Percentiles rank a stretch among this genome's conserved stretches.
Conservation (phyloP, 2,329 filamentous ascomycete genomes). For the Lasiodiplodia sp. region DNA sequence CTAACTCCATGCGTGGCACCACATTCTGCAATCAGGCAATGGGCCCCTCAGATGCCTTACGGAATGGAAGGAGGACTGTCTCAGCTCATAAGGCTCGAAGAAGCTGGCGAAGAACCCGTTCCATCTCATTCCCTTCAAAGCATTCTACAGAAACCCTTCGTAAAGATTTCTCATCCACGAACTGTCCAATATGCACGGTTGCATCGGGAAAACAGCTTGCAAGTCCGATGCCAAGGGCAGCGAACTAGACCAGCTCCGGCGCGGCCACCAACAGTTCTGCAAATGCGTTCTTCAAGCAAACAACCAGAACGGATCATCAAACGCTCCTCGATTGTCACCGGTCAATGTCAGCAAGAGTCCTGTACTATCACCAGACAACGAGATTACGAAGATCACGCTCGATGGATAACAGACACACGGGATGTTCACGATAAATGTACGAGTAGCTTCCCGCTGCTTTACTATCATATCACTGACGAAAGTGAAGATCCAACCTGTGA, state of each 20-base stretch:
- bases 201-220: background rate
- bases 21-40: too few relatives aligned
- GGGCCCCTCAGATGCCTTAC: too few relatives aligned
- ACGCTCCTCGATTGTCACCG: background rate
- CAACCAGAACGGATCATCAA: background rate
- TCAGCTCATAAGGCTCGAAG: too few relatives aligned
- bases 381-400: background rate
- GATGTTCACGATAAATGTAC: too few relatives aligned
- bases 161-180: background rate
- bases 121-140: background rate
- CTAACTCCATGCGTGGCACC: too few relatives aligned
- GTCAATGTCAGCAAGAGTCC: background rate
- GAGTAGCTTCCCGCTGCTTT: too few relatives aligned
- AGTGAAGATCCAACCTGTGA: too few relatives aligned
- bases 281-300: background rate
- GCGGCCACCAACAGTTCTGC: background rate
- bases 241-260: background rate
- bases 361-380: background rate
- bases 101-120: too few relatives aligned
- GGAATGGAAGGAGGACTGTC: too few relatives aligned
- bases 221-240: background rate
- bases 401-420: background rate
- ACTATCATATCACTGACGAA: too few relatives aligned
- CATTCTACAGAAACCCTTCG: background rate
- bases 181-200: background rate